These are phyloP conservation scores for Ruellia speciosa DNA, from an alignment of 305 asterid genomes.

Conservation along the genomic window DNA sequence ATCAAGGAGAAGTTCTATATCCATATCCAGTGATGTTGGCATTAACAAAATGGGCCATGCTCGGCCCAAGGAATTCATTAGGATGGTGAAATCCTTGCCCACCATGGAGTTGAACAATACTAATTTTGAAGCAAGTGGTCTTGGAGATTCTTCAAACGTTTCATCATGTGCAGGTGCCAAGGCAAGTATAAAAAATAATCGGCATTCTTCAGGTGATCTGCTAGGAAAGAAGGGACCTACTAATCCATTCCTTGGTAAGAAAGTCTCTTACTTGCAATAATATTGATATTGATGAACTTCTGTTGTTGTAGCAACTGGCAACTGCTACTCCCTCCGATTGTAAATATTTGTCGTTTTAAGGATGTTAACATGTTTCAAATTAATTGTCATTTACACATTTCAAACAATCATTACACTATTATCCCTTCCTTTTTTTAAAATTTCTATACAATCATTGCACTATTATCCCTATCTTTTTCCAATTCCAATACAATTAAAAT, in stretches of 20 bases:
- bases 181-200: constrained; percentile 15
- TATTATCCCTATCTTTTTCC: too few relatives aligned
- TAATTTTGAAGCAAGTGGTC: constrained; percentile 26
- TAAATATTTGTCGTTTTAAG: too few relatives aligned
- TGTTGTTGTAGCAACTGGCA: constrained; percentile 15
- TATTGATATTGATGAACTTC: constrained; percentile 8
- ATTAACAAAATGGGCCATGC: constrained; percentile 28
- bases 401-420: too few relatives aligned
- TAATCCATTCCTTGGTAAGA: constrained; percentile 43
- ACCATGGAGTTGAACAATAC: constrained; percentile 28
- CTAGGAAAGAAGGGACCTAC: constrained; percentile 28
- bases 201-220: constrained; percentile 23
- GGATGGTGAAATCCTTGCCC: constrained; percentile 63
- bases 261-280: background rate
- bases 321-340: too few relatives aligned
- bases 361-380: too few relatives aligned
- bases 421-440: too few relatives aligned
- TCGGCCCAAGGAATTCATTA: constrained; percentile 28
- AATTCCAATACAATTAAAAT: constrained; percentile 5
- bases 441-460: too few relatives aligned
- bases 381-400: too few relatives aligned
- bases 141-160: constrained; percentile 13
- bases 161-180: constrained; percentile 15
- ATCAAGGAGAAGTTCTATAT: constrained; percentile 30
- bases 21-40: constrained; percentile 38